phyloP scores from a whole-genome alignment of 2,329 filamentous ascomycete species.

The Fusarium stilboides region DNA sequence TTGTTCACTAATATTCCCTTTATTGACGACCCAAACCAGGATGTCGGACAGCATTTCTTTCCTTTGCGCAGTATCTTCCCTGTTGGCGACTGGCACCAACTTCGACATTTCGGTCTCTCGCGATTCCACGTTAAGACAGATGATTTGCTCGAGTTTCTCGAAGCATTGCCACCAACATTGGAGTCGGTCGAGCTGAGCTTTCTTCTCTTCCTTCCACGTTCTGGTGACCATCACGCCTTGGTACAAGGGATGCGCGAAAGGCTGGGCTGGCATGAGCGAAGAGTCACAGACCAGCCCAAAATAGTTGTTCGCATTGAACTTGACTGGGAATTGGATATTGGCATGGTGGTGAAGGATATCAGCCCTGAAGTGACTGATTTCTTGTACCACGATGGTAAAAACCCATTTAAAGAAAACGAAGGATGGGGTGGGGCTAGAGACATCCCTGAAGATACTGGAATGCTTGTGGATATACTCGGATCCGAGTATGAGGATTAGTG shows the following conservation, averaged over 20 bases:
- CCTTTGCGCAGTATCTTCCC: conserved; percentile 8
- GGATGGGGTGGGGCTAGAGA: background rate
- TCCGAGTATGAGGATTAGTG: too few species aligned
- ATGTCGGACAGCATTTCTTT: background rate
- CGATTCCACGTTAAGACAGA: conserved; percentile 9
- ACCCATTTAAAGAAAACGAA: conserved; percentile 4
- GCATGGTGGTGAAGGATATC: background rate
- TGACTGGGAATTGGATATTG: background rate
- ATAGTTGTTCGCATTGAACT: conserved; percentile 14
- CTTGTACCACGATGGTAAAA: conserved; percentile 5
- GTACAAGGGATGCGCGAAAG: background rate
- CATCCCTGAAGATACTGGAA: background rate
- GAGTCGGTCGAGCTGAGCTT: conserved; percentile 8
- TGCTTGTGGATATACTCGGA: conserved; percentile 6
- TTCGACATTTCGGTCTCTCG: conserved; percentile 13
- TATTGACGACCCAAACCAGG: background rate
- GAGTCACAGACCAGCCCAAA: background rate
- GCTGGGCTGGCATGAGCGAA: background rate
- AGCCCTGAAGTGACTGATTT: conserved; percentile 2
- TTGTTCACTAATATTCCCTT: too few species aligned
- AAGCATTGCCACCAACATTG: background rate
- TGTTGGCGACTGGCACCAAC: conserved; percentile 5
- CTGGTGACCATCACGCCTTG: conserved; percentile 3
- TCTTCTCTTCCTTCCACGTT: background rate
- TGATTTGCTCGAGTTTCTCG: background rate